These are phyloP conservation scores for Akebia trifoliata DNA, from an alignment of 164 flowering plant genomes.

Conservation along the genomic window DNA sequence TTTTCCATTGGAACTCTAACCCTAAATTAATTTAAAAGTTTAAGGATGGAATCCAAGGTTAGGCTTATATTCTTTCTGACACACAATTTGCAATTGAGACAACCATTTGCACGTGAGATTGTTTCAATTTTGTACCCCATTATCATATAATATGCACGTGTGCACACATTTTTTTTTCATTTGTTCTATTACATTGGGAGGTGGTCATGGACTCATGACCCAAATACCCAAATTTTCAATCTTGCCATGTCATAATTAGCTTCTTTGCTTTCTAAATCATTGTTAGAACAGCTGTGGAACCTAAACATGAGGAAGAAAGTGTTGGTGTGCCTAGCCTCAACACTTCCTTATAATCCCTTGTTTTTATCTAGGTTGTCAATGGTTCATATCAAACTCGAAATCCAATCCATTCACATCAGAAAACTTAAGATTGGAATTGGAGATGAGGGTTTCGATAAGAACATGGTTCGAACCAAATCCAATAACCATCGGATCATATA, in stretches of 20 bases:
- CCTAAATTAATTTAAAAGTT: constrained; percentile 17
- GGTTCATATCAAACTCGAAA: too few species aligned
- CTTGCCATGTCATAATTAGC: not conserved
- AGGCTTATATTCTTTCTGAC: constrained; percentile 43
- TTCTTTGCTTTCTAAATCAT: not conserved
- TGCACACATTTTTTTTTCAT: constrained; percentile 30
- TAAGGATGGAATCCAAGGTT: constrained; percentile 51
- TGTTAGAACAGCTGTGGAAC: constrained; percentile 4
- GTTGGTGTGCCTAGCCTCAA: not conserved
- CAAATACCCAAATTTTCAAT: constrained; percentile 19
- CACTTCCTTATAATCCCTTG: not conserved
- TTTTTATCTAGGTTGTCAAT: not conserved
- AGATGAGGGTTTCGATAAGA: too few species aligned
- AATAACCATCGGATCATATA: too few species aligned
- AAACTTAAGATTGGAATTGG: too few species aligned
- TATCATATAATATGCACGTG: constrained; percentile 38
- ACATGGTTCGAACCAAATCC: too few species aligned
- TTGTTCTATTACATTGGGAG: constrained; percentile 27
- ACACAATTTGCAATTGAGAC: constrained; percentile 41
- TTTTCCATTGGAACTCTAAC: constrained; percentile 9
- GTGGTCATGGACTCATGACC: constrained; percentile 14
- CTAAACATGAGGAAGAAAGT: not conserved
- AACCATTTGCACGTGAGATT: constrained; percentile 50
- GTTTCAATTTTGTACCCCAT: constrained; percentile 23
- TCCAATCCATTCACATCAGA: too few species aligned